Conservation (phyloP, 2,329 filamentous ascomycete genomes). For the Microascus cirrosus region DNA sequence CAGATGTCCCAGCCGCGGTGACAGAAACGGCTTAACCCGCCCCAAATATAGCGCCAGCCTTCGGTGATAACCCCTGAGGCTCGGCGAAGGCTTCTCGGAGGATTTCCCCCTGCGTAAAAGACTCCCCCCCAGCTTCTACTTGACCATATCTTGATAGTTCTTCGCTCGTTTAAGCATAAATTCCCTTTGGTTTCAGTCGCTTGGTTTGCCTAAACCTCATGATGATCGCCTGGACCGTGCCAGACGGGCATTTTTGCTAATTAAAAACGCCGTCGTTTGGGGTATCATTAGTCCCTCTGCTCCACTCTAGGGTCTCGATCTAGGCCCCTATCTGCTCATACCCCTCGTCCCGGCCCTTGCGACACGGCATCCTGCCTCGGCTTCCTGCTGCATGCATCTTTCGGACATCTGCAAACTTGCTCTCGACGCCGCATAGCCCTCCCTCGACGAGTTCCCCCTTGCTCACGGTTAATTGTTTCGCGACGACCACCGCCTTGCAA, state of each 20-base stretch:
- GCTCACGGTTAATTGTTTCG: neutral
- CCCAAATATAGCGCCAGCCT: neutral
- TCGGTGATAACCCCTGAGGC: neutral
- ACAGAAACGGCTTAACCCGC: neutral
- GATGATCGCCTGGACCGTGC: neutral
- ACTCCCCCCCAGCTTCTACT: neutral
- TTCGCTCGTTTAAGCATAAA: neutral
- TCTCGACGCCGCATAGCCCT: neutral
- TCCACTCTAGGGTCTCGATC: neutral
- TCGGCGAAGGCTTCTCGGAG: neutral
- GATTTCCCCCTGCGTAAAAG: neutral
- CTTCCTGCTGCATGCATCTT: neutral
- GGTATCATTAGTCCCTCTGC: neutral
- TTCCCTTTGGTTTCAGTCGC: neutral
- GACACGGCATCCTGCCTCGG: neutral
- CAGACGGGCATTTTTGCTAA: neutral
- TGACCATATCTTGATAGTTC: neutral
- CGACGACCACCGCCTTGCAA: neutral
- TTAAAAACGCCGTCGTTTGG: neutral
- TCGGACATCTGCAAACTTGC: neutral
- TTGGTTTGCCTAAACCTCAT: neutral
- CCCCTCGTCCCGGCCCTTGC: neutral
- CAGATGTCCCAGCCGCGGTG: neutral
- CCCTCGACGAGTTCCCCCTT: neutral
- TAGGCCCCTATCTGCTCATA: neutral